Evolutionary conservation across 768 basidiomycete genomes (phyloP).

Genomic region (Phlegmacium glaucopus): DNA sequence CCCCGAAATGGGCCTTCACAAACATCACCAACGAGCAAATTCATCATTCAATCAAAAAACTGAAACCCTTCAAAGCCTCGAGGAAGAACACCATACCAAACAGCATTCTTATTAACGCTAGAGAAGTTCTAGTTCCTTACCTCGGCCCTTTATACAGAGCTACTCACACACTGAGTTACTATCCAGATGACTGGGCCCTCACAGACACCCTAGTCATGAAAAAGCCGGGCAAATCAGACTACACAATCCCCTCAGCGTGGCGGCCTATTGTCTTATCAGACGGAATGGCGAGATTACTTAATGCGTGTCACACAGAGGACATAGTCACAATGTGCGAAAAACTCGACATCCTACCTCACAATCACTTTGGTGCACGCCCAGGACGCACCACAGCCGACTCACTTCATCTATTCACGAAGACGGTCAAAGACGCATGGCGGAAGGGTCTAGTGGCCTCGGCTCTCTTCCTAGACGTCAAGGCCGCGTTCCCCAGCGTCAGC

Average conservation of each 20-base stretch:
- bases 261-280: constrained; percentile 31
- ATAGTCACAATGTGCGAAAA: constrained; percentile 10
- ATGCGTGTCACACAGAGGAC: constrained; percentile 16
- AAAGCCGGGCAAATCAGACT: constrained; percentile 34
- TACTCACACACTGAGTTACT: constrained; percentile 21
- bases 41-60: constrained; percentile 10
- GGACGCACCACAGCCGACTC: constrained; percentile 27
- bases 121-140: constrained; percentile 17
- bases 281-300: constrained; percentile 15
- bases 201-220: constrained; percentile 24
- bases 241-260: constrained; percentile 27
- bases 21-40: constrained; percentile 14
- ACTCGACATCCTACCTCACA: constrained; percentile 12
- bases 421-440: constrained; percentile 35
- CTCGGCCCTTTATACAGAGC: constrained; percentile 29
- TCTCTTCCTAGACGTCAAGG: constrained; percentile 35
- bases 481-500: constrained; percentile 31
- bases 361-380: constrained; percentile 27
- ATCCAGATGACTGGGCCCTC: constrained; percentile 9
- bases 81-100: constrained; percentile 23
- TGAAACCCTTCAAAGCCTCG: constrained; percentile 32
- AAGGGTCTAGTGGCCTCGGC: constrained; percentile 1
- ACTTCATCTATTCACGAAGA: constrained; percentile 23
- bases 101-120: constrained; percentile 23
- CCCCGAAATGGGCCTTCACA: background rate